Evolutionary conservation across 352 stramenopile species (phyloP).

Genomic region (Globisporangium paroecandrum): DNA sequence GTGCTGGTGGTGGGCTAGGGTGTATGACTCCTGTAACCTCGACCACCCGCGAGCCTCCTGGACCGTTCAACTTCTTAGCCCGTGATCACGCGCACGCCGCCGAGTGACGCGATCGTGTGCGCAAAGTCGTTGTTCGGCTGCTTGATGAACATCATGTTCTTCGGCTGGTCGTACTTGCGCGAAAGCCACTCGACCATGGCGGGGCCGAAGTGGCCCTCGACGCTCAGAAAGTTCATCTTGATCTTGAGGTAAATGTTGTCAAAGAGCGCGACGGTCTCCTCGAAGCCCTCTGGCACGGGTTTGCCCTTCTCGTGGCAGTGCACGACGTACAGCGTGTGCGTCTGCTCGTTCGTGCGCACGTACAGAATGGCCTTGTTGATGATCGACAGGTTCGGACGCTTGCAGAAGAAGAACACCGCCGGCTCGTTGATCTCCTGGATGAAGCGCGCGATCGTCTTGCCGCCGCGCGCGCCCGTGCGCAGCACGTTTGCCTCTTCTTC

Average conservation of each 20-base stretch:
- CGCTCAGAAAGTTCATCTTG: slow-evolving; percentile 90
- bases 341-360: slow-evolving; percentile 93
- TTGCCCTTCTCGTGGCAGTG: slow-evolving; percentile 81
- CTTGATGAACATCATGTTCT: slow-evolving; percentile 97
- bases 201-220: slow-evolving; percentile 85
- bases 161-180: slow-evolving; percentile 85
- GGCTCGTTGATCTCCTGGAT: slow-evolving; percentile 88
- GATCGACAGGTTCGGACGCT: slow-evolving; percentile 89
- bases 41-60: background rate
- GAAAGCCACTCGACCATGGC: slow-evolving; percentile 91
- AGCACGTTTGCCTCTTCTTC: slow-evolving; percentile 50
- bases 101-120: slow-evolving; percentile 90
- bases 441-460: slow-evolving; percentile 81
- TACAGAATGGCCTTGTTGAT: slow-evolving; percentile 97
- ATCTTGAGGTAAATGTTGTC: slow-evolving; percentile 95
- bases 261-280: slow-evolving; percentile 88
- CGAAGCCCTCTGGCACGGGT: slow-evolving; percentile 60
- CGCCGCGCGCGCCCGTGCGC: slow-evolving; percentile 73
- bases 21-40: background rate
- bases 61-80: slow-evolving; percentile 25
- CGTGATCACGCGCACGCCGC: slow-evolving; percentile 91
- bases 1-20: background rate
- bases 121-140: slow-evolving; percentile 93
- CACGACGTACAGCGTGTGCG: slow-evolving; percentile 87
- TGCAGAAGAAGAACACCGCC: slow-evolving; percentile 93